phyloP scores from a whole-genome alignment of 2,329 filamentous ascomycete genomes.

The Pochonia chlamydosporia region DNA sequence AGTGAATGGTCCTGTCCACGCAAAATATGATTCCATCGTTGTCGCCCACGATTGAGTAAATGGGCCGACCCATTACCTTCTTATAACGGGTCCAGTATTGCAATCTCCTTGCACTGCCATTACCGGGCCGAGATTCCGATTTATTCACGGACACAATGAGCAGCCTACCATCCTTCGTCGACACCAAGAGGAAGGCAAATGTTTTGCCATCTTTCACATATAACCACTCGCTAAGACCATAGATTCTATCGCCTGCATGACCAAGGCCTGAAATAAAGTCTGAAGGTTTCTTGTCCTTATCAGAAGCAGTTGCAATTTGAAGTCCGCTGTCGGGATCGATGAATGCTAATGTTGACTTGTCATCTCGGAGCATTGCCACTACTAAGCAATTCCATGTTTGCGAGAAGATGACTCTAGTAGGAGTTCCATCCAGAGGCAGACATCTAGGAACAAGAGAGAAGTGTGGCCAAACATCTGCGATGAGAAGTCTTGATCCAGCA shows the following conservation, averaged over 20 bases:
- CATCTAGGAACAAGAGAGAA: constrained; percentile 43
- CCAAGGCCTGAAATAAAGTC: constrained; percentile 52
- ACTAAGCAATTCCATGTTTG: constrained; percentile 45
- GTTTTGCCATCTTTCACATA: constrained; percentile 49
- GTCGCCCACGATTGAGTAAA: constrained; percentile 52
- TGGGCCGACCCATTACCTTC: constrained; percentile 37
- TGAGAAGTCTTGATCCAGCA: constrained; percentile 41
- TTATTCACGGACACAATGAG: constrained; percentile 47
- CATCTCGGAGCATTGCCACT: constrained; percentile 40
- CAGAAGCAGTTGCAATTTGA: constrained; percentile 41
- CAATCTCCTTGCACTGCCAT: constrained; percentile 22
- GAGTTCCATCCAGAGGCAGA: constrained; percentile 41
- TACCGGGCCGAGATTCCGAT: constrained; percentile 9
- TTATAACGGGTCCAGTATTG: constrained; percentile 50
- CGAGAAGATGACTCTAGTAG: constrained; percentile 50
- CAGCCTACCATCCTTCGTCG: constrained; percentile 48
- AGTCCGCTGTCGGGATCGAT: constrained; percentile 49
- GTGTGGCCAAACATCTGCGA: constrained; percentile 45
- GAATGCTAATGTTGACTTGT: constrained; percentile 46
- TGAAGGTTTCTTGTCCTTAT: constrained; percentile 33
- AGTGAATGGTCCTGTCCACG: constrained; percentile 46
- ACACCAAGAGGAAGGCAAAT: constrained; percentile 59
- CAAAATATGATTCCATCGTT: constrained; percentile 53
- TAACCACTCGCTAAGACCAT: constrained; percentile 59
- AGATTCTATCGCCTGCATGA: constrained; percentile 51